Base-by-base conservation (phyloP, 345 rosid species). In the Adansonia digitata region DNA sequence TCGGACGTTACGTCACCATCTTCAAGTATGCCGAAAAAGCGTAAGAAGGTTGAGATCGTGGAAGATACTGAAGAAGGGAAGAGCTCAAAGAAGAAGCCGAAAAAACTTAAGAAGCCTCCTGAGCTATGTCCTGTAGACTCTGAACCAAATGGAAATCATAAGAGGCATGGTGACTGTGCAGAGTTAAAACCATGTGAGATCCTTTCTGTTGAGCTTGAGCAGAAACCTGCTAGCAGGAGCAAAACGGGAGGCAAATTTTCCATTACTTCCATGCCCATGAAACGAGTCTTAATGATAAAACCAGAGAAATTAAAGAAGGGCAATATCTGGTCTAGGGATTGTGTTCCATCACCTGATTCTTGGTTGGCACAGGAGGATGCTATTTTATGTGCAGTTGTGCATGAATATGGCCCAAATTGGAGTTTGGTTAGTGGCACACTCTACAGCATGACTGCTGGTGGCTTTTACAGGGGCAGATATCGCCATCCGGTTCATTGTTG, bases 311-410 rank as follows among this genome's bases (percentile, higher is more conserved):
- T 92, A 57, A 96, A 88, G 83, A 96, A 89, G 79, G 97, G 97
- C 51, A 94, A 92, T 82, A 77, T 92, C 73, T 93, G 97, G 97
- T 91, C 95, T 12, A 93, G 89, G 78, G 99, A 93, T 74, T 92
- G 92, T 84, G 94, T 92, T 80, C 95, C 99, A 61, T 85, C 83
- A 26, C 96, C 99, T 76, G 98, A 92, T 86, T 82, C 82, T 75
- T 96, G 99, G 99, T 82, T 87, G 84, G 87, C 98, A 35, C 98
- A 88, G 80, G 99, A 96, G 87, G 99, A 96, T 86, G 98, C 99
- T 72, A 74, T 93, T 81, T 84, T 96, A 88, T 90, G 99, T 86
- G 99, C 99, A 69, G 86, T 89, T 77, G 97, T 96, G 57, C 99
- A 96, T 84, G 99, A 96, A 84, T 96, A 96, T 88, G 99, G 97